Base-by-base conservation (phyloP, 2,329 filamentous ascomycete genomes). In the Arthrobotrys pseudoclavata region DNA sequence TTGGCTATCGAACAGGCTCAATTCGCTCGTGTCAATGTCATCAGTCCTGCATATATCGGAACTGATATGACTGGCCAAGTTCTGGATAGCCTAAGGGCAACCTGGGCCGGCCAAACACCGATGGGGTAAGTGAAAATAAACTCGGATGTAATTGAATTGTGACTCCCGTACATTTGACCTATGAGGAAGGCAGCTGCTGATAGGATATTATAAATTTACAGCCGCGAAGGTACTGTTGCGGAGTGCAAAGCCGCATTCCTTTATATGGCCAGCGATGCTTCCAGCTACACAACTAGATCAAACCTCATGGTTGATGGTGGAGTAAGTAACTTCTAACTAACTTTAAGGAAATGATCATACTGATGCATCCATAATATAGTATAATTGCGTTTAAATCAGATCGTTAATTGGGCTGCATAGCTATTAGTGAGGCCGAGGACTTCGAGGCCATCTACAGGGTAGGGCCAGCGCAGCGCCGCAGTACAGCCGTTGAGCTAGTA, bases 171-270 rank as follows among this genome's bases (percentile, higher is more conserved):
- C 7, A 7, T 29, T 29, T 29, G n/a, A n/a, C n/a, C n/a, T n/a
- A n/a, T n/a, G n/a, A n/a, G n/a, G n/a, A n/a, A n/a, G 12, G 31
- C 31, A 10, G 31, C 31, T 34, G 34, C 18, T 26, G 1, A 48
- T n/a, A 2, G 31, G 9, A 9, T 53, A 7, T n/a, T 31, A 31
- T 18, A 2, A 0, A 45, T 7, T 2, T 22, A 37, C 45, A 88
- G 89, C 42, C 88, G 93, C 80, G 91, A 94, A 82, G 93, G 91
- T 6, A 86, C 89, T 80, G 86, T 89, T 2, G 87, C 89, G 75
- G 93, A 97, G 86, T 86, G 96, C 81, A 94, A 95, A 86, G 93
- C 92, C 20, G 91, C 91, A 20, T 97, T 91, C 83, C 84, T 96
- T 52, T 96, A 94, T 84, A 86, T 96, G 72, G 91, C 92, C 18